Evolutionary conservation across 2,329 filamentous ascomycete species (phyloP), one percentile per base, ranked within the genome.

Genomic region (Aspergillus tanneri): DNA sequence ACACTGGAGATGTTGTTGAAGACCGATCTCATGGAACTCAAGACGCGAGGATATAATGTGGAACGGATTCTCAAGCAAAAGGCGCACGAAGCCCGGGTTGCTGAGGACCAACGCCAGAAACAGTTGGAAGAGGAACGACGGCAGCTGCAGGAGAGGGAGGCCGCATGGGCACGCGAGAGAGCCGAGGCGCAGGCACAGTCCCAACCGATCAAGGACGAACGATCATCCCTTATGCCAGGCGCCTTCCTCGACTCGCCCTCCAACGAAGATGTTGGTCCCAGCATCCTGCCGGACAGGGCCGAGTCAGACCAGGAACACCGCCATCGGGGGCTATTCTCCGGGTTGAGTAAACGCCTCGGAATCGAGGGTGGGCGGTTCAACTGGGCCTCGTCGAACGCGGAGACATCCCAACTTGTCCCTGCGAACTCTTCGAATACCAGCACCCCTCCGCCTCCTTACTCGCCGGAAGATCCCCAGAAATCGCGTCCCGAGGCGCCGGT

Each of bases 1-100:
- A 92, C 93, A 45, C 83, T 99, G 47, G 93, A 97, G 70, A 91
- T 90, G 44, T 86, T 99, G 54, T 74, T 99, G 28, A 92, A 88
- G 49, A 84, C 93, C 7, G 89, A 92, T 58, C 77, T 99, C 19
- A 81, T 87, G 38, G 85, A 91, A 43, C 74, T 99, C 32, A 85
- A 89, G 60, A 84, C 85, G 51, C 89, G 93, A 55, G 93, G 93
- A 2, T 97, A 96, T 76, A 97, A 99, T 58, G 93, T 99, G 30
- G 90, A 96, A 63, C 86, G 93, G 41, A 97, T 99, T 53, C 77
- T 99, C 18, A 83, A 89, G 28, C 86, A 86, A 45, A 95, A 95
- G 72, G 90, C 87, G 16, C 88, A 88, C 2, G 90, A 97, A 68
- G 88, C 89, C 5, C 83, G 88, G 43, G 84, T 97, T 55, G 90